These are phyloP conservation scores for Polytrichum formosum DNA, from an alignment of 225 moss, liverwort and hornwort genomes.

Conservation along the genomic window DNA sequence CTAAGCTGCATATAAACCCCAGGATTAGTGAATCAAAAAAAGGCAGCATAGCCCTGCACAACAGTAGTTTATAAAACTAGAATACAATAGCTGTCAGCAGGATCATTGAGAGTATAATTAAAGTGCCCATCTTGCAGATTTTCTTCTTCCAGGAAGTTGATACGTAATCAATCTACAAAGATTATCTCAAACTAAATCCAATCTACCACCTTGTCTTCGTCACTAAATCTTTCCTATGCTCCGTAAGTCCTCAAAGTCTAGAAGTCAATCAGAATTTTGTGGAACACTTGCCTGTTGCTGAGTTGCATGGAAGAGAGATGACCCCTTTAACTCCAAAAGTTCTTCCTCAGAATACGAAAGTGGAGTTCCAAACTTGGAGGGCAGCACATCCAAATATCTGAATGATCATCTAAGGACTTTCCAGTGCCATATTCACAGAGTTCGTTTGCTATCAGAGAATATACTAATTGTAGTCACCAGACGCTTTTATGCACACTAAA, in stretches of 20 bases:
- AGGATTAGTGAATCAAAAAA: neutral
- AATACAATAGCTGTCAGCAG: too few species aligned
- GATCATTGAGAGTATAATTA: too few species aligned
- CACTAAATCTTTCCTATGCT: neutral
- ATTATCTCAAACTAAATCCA: too few species aligned
- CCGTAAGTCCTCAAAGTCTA: neutral
- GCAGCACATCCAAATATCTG: constrained; percentile 86
- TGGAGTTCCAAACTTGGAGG: constrained; percentile 69
- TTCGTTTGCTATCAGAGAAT: too few species aligned
- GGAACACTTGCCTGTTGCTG: constrained; percentile 44
- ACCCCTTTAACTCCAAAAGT: constrained; percentile 76
- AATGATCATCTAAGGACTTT: constrained; percentile 22
- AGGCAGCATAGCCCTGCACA: too few species aligned
- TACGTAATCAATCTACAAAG: too few species aligned
- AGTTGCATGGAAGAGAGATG: constrained; percentile 72
- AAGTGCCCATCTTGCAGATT: too few species aligned
- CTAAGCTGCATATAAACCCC: constrained; percentile 43
- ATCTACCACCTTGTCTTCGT: neutral
- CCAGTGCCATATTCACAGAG: neutral
- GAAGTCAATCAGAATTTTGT: constrained; percentile 6
- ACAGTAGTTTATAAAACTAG: too few species aligned
- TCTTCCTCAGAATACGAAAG: constrained; percentile 70
- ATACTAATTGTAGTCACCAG: too few species aligned
- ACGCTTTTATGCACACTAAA: too few species aligned
- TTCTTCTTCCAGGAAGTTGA: too few species aligned